These are phyloP conservation scores for Arxiozyma telluris DNA, from an alignment of 1,139 yeast species.

Conservation along the genomic window DNA sequence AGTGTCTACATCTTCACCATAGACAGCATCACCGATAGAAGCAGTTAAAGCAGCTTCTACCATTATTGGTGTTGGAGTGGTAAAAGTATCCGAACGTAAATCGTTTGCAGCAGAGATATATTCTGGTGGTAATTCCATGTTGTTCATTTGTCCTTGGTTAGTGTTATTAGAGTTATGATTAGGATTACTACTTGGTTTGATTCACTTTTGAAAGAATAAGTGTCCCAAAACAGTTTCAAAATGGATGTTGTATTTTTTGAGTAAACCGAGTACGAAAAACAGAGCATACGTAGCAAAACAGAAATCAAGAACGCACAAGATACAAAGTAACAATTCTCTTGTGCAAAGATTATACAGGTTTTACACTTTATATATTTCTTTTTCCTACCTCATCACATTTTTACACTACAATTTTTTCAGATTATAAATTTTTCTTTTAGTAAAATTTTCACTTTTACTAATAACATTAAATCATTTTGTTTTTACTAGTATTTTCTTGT, in stretches of 20 bases:
- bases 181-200: neutral
- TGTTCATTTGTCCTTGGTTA: constrained; percentile 9
- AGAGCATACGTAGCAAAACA: neutral
- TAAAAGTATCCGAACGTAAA: constrained; percentile 84
- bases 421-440: too few relatives aligned
- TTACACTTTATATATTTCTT: neutral
- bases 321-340: neutral
- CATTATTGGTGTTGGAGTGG: constrained; percentile 81
- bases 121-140: constrained; percentile 23
- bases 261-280: neutral
- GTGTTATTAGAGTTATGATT: neutral
- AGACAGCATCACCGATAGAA: constrained; percentile 80
- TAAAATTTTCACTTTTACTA: too few relatives aligned
- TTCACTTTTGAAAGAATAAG: neutral
- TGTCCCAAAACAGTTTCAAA: neutral
- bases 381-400: neutral
- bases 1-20: constrained; percentile 73
- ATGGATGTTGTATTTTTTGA: neutral
- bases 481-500: too few relatives aligned
- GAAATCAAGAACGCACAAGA: neutral
- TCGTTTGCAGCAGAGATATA: constrained; percentile 41
- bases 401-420: too few relatives aligned
- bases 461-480: too few relatives aligned
- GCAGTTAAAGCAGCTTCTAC: constrained; percentile 50
- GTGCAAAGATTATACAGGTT: neutral